phyloP scores from a whole-genome alignment of 192 early-diverging fungal genomes.

The Gigaspora rosea region DNA sequence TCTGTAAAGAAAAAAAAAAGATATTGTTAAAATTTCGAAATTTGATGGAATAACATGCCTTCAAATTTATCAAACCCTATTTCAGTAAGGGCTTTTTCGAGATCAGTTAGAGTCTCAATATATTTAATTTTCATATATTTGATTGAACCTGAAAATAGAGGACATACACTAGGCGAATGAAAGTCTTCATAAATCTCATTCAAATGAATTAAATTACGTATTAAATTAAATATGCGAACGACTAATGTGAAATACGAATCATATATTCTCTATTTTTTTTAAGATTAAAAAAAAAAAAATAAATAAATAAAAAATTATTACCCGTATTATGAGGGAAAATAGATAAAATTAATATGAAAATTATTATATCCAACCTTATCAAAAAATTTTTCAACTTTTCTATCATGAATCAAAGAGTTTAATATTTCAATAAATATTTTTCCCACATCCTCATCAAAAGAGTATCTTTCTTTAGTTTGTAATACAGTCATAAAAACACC shows the following conservation, averaged over 20 bases:
- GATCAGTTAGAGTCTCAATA: constrained; percentile 9
- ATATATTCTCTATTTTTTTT: not conserved
- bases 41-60: not conserved
- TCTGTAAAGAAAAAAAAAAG: not conserved
- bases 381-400: constrained; percentile 11
- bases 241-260: constrained; percentile 8
- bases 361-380: not conserved
- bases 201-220: constrained; percentile 9
- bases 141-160: constrained; percentile 13
- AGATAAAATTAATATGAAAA: not conserved
- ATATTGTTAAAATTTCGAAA: not conserved
- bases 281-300: no score
- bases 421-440: constrained; percentile 17
- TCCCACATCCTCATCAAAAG: constrained; percentile 12
- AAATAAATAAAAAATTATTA: not conserved
- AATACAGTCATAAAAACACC: not conserved
- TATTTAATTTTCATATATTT: constrained; percentile 22
- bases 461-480: not conserved
- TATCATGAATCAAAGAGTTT: constrained; percentile 5
- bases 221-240: constrained; percentile 4
- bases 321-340: not conserved
- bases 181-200: constrained; percentile 22
- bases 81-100: constrained; percentile 8
- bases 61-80: constrained; percentile 22
- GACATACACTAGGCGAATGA: constrained; percentile 15